Percentiles rank a stretch among this genome's conserved stretches.
These are phyloP conservation scores for Gliomastix tumulicola DNA, from an alignment of 2,329 filamentous ascomycete species.

Conservation along the genomic window DNA sequence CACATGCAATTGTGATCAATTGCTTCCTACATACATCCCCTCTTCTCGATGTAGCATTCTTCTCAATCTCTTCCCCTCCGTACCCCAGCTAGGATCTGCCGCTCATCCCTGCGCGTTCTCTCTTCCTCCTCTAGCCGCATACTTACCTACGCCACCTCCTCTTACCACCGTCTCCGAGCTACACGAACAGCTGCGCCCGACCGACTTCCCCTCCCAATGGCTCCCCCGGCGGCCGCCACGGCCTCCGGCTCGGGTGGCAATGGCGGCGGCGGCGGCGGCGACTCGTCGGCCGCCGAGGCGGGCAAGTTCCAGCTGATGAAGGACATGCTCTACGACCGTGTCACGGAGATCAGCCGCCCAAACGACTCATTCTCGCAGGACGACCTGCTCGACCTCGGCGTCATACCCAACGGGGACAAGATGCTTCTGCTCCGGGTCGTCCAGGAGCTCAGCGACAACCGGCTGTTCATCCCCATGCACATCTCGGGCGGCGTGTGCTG, in stretches of 20 bases:
- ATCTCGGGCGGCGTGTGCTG: conserved; percentile 36
- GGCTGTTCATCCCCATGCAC: conserved; percentile 43
- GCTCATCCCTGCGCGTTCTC: no score
- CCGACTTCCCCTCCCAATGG: no score
- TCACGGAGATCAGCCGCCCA: conserved; percentile 39
- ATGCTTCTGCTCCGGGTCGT: conserved; percentile 47
- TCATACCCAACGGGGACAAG: conserved; percentile 51
- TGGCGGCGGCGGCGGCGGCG: conserved; percentile 12
- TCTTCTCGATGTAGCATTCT: no score
- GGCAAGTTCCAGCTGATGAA: conserved; percentile 45
- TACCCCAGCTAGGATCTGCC: no score
- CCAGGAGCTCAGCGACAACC: conserved; percentile 52
- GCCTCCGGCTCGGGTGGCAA: no score
- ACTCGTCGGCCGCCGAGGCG: conserved; percentile 21
- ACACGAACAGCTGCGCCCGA: no score
- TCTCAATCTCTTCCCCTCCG: no score
- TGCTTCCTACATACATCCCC: no score
- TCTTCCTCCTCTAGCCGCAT: no score
- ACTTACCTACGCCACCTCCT: no score
- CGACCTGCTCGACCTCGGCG: conserved; percentile 48
- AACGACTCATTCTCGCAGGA: conserved; percentile 49
- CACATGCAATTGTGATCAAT: no score
- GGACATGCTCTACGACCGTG: conserved; percentile 49
- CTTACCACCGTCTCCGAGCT: no score
- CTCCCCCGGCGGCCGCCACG: conserved; percentile 6